Conservation (phyloP, 1,139 yeast genomes). For the Blastobotrys proliferans region DNA sequence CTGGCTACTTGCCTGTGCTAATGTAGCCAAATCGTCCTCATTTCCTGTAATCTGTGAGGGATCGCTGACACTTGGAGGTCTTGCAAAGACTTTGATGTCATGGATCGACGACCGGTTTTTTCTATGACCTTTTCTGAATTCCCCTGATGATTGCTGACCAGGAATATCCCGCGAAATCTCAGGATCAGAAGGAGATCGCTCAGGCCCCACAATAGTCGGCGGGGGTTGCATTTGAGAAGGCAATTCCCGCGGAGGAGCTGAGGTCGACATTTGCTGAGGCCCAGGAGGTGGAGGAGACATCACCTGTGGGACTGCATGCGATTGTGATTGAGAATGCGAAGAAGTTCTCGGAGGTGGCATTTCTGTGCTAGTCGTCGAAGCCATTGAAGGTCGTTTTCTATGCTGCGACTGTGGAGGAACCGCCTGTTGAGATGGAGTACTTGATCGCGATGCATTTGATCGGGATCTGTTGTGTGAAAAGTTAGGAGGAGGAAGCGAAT, state of each 20-base stretch:
- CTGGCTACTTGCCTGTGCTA: slow-evolving; percentile 7
- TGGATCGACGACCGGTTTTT: slow-evolving; percentile 18
- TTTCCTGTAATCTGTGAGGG: slow-evolving; percentile 3
- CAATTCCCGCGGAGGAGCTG: background rate
- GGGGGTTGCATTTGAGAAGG: background rate
- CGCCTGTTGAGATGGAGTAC: background rate
- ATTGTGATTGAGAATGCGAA: slow-evolving; percentile 2
- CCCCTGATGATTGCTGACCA: background rate
- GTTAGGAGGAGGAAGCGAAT: background rate
- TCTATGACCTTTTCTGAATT: slow-evolving; percentile 14
- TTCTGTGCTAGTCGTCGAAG: background rate
- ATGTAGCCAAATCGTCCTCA: slow-evolving; percentile 7
- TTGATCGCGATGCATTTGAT: background rate
- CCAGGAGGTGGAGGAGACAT: slow-evolving; percentile 1
- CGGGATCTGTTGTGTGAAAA: slow-evolving; percentile 1
- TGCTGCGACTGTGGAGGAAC: slow-evolving; percentile 1
- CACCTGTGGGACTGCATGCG: background rate
- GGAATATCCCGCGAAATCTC: background rate
- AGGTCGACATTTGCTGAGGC: background rate
- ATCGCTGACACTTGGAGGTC: slow-evolving; percentile 8
- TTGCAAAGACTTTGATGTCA: slow-evolving; percentile 16
- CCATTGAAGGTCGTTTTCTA: slow-evolving; percentile 7
- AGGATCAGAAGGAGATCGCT: slow-evolving; percentile 8
- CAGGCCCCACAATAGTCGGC: background rate
- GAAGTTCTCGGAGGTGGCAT: background rate